Conservation (phyloP, 225 moss, liverwort and hornwort species). For the Bryum argenteum region DNA sequence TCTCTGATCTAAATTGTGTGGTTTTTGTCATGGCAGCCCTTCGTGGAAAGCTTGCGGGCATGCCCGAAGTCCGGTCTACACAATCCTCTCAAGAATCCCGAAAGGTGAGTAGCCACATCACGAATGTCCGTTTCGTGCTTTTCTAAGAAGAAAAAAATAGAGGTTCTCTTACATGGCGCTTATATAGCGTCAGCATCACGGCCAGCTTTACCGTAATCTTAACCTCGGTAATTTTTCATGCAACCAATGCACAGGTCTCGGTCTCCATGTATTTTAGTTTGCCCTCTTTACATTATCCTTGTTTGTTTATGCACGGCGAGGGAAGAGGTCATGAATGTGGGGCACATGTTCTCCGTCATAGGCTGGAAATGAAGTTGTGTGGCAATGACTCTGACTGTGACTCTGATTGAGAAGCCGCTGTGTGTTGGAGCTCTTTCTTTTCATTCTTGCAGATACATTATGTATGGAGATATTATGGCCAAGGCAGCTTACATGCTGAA, state of each 20-base stretch:
- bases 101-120: conserved; percentile 65
- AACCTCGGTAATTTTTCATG: neutral
- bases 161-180: conserved; percentile 9
- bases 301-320: neutral
- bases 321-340: conserved; percentile 17
- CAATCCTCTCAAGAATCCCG: conserved; percentile 92
- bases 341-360: conserved; percentile 12
- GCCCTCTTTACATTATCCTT: conserved; percentile 17
- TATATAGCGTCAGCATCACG: neutral
- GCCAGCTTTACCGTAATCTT: conserved; percentile 1
- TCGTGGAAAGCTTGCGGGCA: conserved; percentile 73
- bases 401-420: conserved; percentile 8
- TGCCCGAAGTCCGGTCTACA: conserved; percentile 97
- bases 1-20: conserved; percentile 12
- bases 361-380: conserved; percentile 20
- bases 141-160: conserved; percentile 4
- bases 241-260: neutral
- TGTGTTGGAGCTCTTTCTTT: conserved; percentile 21
- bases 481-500: conserved; percentile 75
- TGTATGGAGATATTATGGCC: conserved; percentile 88
- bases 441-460: conserved; percentile 67
- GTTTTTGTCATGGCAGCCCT: conserved; percentile 67
- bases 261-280: conserved; percentile 13
- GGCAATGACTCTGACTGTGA: no score
- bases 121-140: conserved; percentile 9